These are phyloP conservation scores for Trichosanthes truncata DNA, from an alignment of 306 rosid species.

Conservation along the genomic window DNA sequence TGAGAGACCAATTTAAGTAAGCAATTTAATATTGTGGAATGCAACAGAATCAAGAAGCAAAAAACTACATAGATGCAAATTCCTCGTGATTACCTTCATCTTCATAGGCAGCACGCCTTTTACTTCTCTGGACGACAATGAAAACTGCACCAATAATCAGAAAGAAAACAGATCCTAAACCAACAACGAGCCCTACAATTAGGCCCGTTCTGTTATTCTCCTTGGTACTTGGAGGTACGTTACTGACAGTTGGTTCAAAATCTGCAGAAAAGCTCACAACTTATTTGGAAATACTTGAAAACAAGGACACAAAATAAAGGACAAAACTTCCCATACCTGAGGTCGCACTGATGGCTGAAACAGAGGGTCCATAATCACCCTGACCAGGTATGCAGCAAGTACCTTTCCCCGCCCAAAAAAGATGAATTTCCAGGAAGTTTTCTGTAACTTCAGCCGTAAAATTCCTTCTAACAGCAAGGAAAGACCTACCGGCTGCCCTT, in stretches of 20 bases:
- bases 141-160: slow-evolving; percentile 24
- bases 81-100: slow-evolving; percentile 39
- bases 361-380: slow-evolving; percentile 64
- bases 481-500: slow-evolving; percentile 53
- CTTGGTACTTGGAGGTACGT: slow-evolving; percentile 33
- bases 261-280: slow-evolving; percentile 30
- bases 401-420: slow-evolving; percentile 90
- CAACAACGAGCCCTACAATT: slow-evolving; percentile 50
- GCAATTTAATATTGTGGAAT: not conserved
- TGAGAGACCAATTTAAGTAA: not conserved
- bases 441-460: slow-evolving; percentile 37
- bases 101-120: slow-evolving; percentile 11
- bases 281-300: slow-evolving; percentile 5
- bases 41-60: not conserved
- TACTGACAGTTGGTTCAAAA: slow-evolving; percentile 46
- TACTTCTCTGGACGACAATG: slow-evolving; percentile 33
- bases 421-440: slow-evolving; percentile 66
- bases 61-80: not conserved
- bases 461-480: slow-evolving; percentile 22
- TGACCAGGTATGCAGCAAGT: slow-evolving; percentile 57
- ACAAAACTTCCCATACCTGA: slow-evolving; percentile 39
- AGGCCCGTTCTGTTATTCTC: slow-evolving; percentile 37
- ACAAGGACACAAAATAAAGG: not conserved
- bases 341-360: slow-evolving; percentile 63
- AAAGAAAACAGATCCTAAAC: slow-evolving; percentile 38